These are phyloP conservation scores for Naganishia sp. DNA, from an alignment of 1,284 basidiomycete species.

Conservation along the genomic window DNA sequence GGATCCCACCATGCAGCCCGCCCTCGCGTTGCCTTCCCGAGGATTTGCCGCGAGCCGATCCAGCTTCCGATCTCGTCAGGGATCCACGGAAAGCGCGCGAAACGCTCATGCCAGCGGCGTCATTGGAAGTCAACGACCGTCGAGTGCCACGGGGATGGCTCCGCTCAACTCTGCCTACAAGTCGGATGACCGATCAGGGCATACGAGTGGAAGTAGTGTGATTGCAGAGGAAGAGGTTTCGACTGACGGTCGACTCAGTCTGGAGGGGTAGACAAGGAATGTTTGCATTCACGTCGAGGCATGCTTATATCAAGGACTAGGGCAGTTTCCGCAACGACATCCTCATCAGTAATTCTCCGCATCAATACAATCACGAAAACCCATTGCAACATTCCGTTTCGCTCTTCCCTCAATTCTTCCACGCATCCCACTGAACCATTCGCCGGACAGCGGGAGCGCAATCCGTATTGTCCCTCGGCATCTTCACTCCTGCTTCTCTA, in stretches of 20 bases:
- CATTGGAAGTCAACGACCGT: constrained; percentile 31
- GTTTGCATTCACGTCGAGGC: not conserved
- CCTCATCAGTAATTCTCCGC: no score
- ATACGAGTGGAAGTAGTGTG: constrained; percentile 31
- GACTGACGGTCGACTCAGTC: not conserved
- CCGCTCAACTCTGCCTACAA: constrained; percentile 1
- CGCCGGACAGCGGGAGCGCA: no score
- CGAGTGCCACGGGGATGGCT: constrained; percentile 12
- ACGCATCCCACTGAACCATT: no score
- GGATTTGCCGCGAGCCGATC: constrained; percentile 18
- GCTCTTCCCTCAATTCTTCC: no score
- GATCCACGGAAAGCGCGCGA: constrained; percentile 7
- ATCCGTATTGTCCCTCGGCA: no score
- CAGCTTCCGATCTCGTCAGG: constrained; percentile 15
- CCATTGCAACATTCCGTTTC: no score
- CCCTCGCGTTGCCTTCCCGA: constrained; percentile 20
- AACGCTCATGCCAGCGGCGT: constrained; percentile 25
- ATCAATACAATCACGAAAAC: no score
- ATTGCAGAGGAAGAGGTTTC: constrained; percentile 33
- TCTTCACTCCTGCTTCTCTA: no score
- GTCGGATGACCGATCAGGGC: constrained; percentile 26
- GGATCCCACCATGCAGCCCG: constrained; percentile 12
- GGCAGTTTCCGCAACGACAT: not conserved
- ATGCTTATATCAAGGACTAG: no score
- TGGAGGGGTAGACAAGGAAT: not conserved